phyloP scores from a whole-genome alignment of 2,329 filamentous ascomycete genomes.

The Fusarium hostae region DNA sequence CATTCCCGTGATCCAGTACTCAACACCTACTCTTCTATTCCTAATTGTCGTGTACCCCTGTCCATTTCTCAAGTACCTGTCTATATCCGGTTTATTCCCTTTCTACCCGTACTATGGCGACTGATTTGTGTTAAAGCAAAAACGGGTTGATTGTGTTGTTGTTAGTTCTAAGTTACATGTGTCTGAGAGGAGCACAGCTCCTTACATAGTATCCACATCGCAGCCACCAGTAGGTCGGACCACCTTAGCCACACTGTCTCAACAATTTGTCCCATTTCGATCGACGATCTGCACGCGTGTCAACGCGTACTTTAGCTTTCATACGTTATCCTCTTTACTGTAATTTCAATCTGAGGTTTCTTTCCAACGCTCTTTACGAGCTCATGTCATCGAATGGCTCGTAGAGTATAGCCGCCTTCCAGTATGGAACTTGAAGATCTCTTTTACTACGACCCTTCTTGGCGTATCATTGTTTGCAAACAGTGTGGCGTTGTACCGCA shows the following conservation, averaged over 20 bases:
- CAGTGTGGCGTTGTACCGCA: neutral
- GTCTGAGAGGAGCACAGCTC: neutral
- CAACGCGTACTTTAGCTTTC: neutral
- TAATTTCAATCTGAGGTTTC: neutral
- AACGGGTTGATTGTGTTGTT: too few species aligned
- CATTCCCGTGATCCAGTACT: too few species aligned
- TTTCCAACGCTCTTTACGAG: neutral
- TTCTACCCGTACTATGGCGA: too few species aligned
- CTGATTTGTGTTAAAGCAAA: too few species aligned
- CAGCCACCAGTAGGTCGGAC: too few species aligned
- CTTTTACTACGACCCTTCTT: neutral
- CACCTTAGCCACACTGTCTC: neutral
- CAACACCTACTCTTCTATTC: too few species aligned
- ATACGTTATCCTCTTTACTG: neutral
- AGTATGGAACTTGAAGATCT: neutral
- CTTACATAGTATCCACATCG: too few species aligned
- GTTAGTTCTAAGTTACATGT: neutral
- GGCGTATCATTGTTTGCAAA: neutral
- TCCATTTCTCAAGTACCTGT: too few species aligned
- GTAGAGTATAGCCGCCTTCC: neutral
- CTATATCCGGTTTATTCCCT: too few species aligned
- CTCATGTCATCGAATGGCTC: neutral
- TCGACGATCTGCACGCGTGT: neutral
- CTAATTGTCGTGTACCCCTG: too few species aligned
- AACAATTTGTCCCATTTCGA: neutral